A percentile compares a stretch with the other conserved stretches of the same genome.
These are phyloP conservation scores for Saprolegnia diclina DNA, from an alignment of 352 stramenopile species.

Conservation along the genomic window DNA sequence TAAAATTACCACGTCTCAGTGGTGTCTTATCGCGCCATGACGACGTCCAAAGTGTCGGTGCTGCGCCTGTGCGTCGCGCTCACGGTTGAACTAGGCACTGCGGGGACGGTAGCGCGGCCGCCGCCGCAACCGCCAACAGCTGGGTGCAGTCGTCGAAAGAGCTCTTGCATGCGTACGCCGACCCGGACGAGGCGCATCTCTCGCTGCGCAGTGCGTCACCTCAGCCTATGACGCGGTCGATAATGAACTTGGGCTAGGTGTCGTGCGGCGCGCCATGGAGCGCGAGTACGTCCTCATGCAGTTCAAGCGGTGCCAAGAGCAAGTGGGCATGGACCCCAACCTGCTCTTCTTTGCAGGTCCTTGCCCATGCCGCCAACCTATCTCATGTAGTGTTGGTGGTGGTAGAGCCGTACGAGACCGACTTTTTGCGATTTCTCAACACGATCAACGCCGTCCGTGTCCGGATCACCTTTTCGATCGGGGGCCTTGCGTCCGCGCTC, in stretches of 20 bases:
- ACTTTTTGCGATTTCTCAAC: slow-evolving; percentile 54
- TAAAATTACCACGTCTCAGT: no score
- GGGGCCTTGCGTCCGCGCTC: slow-evolving; percentile 40
- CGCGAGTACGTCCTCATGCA: slow-evolving; percentile 18
- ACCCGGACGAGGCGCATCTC: background rate
- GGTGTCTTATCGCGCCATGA: no score
- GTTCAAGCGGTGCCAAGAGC: slow-evolving; percentile 22
- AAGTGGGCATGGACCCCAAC: slow-evolving; percentile 27
- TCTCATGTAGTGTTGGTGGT: no score
- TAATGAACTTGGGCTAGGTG: background rate
- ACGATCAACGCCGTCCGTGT: slow-evolving; percentile 47
- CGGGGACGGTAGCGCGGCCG: no score
- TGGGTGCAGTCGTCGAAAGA: background rate
- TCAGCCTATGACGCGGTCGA: no score
- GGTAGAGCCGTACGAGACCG: slow-evolving; percentile 45
- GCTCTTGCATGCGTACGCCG: background rate
- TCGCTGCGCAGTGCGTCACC: no score
- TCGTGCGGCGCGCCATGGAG: slow-evolving; percentile 9
- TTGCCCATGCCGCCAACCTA: background rate
- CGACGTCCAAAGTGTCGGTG: no score
- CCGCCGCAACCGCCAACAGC: no score
- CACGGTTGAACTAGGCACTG: no score
- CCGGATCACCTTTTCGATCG: slow-evolving; percentile 55
- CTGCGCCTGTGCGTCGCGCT: no score
- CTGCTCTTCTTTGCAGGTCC: slow-evolving; percentile 25